phyloP scores from a whole-genome alignment of 768 basidiomycete species.

The Serendipita sp. region DNA sequence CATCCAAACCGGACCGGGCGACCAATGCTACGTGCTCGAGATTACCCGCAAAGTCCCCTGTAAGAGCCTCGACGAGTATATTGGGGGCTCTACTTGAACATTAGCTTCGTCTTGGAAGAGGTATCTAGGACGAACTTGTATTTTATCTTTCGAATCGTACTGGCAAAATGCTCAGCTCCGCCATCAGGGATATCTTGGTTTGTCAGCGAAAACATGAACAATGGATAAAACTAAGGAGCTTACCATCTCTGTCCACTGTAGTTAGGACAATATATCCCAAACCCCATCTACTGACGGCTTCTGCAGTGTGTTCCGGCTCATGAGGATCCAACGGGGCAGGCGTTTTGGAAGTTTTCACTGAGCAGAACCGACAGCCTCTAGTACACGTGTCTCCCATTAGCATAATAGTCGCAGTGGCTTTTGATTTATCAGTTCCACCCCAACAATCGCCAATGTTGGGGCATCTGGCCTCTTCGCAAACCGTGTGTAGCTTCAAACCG shows the following conservation, averaged over 20 bases:
- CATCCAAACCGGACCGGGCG: conserved; percentile 86
- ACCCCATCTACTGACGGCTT: conserved; percentile 96
- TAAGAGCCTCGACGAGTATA: conserved; percentile 91
- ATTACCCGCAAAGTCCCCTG: conserved; percentile 81
- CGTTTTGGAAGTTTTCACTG: conserved; percentile 79
- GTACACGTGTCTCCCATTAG: conserved; percentile 99
- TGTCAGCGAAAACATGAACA: neutral
- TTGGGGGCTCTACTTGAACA: conserved; percentile 56
- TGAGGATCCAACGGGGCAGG: conserved; percentile 89
- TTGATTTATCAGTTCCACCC: conserved; percentile 68
- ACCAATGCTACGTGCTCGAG: conserved; percentile 62
- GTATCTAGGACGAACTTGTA: conserved; percentile 48
- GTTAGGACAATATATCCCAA: conserved; percentile 96
- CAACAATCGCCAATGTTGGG: conserved; percentile 99
- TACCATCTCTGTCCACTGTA: conserved; percentile 92
- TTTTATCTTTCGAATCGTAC: conserved; percentile 89
- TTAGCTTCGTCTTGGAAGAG: neutral
- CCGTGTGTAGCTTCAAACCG: conserved; percentile 82
- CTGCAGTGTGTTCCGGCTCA: conserved; percentile 95
- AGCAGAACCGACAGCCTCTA: conserved; percentile 92
- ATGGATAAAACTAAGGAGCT: conserved; percentile 15
- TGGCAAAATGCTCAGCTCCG: conserved; percentile 86
- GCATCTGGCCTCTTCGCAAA: conserved; percentile 97
- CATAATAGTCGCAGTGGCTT: conserved; percentile 98
- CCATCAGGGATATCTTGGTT: conserved; percentile 73